Base-by-base conservation (phyloP, 2,329 filamentous ascomycete species). In the Aspergillus candidus region DNA sequence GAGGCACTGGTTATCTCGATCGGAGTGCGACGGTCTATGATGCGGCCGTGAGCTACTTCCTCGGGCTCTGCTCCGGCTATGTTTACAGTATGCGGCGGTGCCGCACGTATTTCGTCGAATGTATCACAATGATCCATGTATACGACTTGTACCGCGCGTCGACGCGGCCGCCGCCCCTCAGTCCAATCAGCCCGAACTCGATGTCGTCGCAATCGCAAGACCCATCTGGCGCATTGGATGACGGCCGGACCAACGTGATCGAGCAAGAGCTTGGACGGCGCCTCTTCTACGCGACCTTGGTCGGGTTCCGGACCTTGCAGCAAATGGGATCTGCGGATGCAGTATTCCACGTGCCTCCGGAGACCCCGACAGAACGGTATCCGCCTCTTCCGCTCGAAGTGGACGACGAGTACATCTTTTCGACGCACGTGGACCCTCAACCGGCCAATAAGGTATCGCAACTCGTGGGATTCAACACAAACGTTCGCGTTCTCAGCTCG, bases 231-330 rank as follows among this genome's bases (percentile, higher is more conserved):
- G 46, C 38, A 18, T 34, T 49, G 7, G 43, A 51, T 42, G 35
- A 58, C 35, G 12, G 46, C 27, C 48, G 54, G 2, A 52, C 55
- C 13, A 65, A 69, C 43, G 43, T 69, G 12, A 61, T 72, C 14
- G 60, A 67, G n/a, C 68, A 69, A 46, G 69, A 73, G 46, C 57
- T 81, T 47, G 75, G 75, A 4, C 72, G 74, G 33, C 72, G 79
- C 32, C 67, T 94, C 33, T 95, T 94, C 63, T 95, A 89, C 83
- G 83, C 86, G 15, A 76, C 89, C 53, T 81, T 93, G 49, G 79
- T 89, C 4, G 83, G 83, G 30, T 78, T 87, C 47, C 86, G 84
- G 49, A 86, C 87, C 0, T 80, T 94, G 63, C 79, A 85, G 43
- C 88, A 94, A 60, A 70, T 93, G 13, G 88, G 87, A 30, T 79